These are phyloP conservation scores for Eimeria praecox DNA, from an alignment of 169 alveolate species.

Conservation along the genomic window DNA sequence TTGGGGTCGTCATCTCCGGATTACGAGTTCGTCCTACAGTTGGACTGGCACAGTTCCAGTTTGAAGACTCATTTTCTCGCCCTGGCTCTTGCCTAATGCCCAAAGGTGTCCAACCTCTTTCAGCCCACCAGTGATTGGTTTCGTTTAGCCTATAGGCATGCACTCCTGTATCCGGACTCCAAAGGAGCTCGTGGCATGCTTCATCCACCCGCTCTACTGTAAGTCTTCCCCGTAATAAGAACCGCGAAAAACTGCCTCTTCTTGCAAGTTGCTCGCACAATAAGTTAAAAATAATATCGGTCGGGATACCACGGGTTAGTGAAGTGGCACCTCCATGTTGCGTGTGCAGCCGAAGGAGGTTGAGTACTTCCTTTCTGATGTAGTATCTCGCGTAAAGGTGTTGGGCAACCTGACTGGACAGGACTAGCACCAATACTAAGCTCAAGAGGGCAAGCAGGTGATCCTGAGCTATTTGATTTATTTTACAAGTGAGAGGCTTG, in stretches of 20 bases:
- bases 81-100: background rate
- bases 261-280: constrained; percentile 20
- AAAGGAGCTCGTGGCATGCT: constrained; percentile 67
- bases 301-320: constrained; percentile 31
- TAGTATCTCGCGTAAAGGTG: constrained; percentile 13
- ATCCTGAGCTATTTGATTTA: background rate
- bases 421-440: background rate
- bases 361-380: constrained; percentile 46
- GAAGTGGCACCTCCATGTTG: constrained; percentile 12
- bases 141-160: constrained; percentile 38
- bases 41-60: background rate
- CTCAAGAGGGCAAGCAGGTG: constrained; percentile 4
- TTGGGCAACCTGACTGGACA: background rate
- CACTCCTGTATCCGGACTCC: constrained; percentile 16
- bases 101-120: background rate
- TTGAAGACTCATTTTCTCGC: background rate
- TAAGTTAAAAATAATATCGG: constrained; percentile 13
- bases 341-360: constrained; percentile 12
- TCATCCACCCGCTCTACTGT: constrained; percentile 40
- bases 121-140: constrained; percentile 71
- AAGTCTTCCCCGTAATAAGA: constrained; percentile 16
- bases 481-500: constrained; percentile 25
- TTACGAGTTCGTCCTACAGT: background rate
- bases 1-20: background rate
- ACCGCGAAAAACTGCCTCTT: background rate